A percentile compares a stretch with the other conserved stretches of the same genome.
These are phyloP conservation scores for Ophiosphaerella herpotricha DNA, from an alignment of 2,329 filamentous ascomycete species.

Conservation along the genomic window DNA sequence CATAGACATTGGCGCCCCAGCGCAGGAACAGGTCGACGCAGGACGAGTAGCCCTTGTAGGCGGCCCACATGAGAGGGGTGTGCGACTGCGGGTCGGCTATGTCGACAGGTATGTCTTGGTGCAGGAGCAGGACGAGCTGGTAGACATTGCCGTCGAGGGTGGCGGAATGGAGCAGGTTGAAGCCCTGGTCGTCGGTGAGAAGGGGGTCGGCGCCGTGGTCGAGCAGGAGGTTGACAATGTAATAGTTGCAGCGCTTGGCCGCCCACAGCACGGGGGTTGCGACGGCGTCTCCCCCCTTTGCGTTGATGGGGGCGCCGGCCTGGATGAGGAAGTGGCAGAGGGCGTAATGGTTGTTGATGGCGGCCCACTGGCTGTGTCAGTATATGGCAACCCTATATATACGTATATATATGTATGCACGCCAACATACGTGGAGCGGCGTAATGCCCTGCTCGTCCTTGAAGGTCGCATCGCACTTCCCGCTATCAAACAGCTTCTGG, in stretches of 20 bases:
- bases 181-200: conserved; percentile 90
- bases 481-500: conserved; percentile 84
- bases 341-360: conserved; percentile 97
- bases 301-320: conserved; percentile 86
- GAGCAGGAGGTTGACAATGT: conserved; percentile 90
- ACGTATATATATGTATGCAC: too few relatives aligned
- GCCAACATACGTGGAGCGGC: conserved; percentile 76
- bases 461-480: conserved; percentile 80
- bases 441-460: conserved; percentile 93
- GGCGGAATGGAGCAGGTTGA: conserved; percentile 94
- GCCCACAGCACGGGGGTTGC: conserved; percentile 97
- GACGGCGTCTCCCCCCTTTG: conserved; percentile 91
- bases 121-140: conserved; percentile 83
- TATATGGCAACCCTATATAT: conserved; percentile 14
- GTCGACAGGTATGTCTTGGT: conserved; percentile 95
- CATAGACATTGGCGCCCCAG: conserved; percentile 94
- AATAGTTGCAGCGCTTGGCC: conserved; percentile 94
- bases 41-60: conserved; percentile 92
- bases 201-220: conserved; percentile 91
- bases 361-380: conserved; percentile 74
- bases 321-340: conserved; percentile 95
- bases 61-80: conserved; percentile 97
- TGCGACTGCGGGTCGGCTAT: conserved; percentile 88
- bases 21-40: conserved; percentile 91
- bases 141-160: conserved; percentile 97